A percentile compares a stretch with the other conserved stretches of the same genome.
phyloP scores from a whole-genome alignment of 2,329 filamentous ascomycete genomes.

The Thielaviopsis musarum region DNA sequence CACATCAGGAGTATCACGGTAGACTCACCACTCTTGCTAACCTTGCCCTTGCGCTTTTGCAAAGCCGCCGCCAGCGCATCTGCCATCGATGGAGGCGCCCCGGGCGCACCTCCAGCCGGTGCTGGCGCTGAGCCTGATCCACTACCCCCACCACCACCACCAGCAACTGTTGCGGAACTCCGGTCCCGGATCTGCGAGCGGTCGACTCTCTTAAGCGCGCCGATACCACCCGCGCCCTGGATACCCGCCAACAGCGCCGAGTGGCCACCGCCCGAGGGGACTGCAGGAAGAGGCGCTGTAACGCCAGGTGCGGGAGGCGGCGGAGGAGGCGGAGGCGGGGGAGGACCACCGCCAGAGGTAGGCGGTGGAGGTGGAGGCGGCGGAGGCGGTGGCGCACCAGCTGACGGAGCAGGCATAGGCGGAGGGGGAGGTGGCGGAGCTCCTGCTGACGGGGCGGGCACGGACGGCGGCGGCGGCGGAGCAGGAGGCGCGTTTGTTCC shows the following conservation, averaged over 20 bases:
- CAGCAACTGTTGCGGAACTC: conserved; percentile 43
- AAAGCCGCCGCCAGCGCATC: conserved; percentile 66
- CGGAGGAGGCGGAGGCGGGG: conserved; percentile 24
- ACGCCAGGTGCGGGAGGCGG: conserved; percentile 40
- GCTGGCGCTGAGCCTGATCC: conserved; percentile 35
- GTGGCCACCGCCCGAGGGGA: conserved; percentile 30
- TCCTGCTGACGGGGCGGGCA: conserved; percentile 30
- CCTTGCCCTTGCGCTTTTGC: conserved; percentile 78
- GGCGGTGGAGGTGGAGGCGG: conserved; percentile 24
- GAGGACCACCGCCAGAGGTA: conserved; percentile 19
- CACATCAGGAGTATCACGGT: background rate
- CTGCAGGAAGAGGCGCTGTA: conserved; percentile 41
- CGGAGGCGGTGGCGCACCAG: conserved; percentile 20
- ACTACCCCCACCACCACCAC: conserved; percentile 25
- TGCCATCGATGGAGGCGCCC: conserved; percentile 52
- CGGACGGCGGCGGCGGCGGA: conserved; percentile 37
- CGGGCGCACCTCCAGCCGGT: conserved; percentile 33
- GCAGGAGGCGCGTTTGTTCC: conserved; percentile 45
- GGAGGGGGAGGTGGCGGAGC: conserved; percentile 25
- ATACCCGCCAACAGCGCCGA: conserved; percentile 55
- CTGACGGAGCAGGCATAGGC: conserved; percentile 16
- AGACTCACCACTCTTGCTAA: conserved; percentile 80
- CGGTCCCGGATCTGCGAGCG: conserved; percentile 53
- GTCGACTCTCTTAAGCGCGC: conserved; percentile 59
- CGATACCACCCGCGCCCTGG: conserved; percentile 49